Evolutionary conservation across 1,139 yeast genomes (phyloP).

Genomic region (Scheffersomyces insectosa): DNA sequence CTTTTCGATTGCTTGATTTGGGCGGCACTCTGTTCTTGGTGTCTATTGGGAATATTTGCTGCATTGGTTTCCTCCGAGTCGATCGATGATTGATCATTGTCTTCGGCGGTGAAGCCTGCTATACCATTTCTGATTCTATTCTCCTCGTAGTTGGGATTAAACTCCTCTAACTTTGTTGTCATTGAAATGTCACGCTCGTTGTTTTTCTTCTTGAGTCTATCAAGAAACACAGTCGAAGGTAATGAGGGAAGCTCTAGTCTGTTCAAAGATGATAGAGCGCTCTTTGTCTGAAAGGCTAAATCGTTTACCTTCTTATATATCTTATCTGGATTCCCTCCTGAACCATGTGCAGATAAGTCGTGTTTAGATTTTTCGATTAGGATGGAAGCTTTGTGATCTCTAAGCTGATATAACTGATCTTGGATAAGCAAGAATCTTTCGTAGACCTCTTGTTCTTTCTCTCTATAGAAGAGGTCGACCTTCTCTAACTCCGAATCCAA

Average conservation of each 20-base stretch:
- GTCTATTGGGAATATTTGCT: neutral
- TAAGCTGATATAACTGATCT: slow-evolving; percentile 65
- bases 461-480: slow-evolving; percentile 60
- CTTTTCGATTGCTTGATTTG: slow-evolving; percentile 21
- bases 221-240: slow-evolving; percentile 51
- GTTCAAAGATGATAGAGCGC: slow-evolving; percentile 34
- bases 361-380: slow-evolving; percentile 9
- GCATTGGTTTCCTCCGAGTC: slow-evolving; percentile 14
- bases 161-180: slow-evolving; percentile 9
- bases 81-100: slow-evolving; percentile 14
- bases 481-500: slow-evolving; percentile 57
- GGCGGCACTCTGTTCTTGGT: slow-evolving; percentile 10
- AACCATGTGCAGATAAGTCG: slow-evolving; percentile 3
- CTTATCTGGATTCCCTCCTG: slow-evolving; percentile 7
- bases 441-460: slow-evolving; percentile 60
- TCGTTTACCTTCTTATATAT: slow-evolving; percentile 27
- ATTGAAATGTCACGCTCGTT: slow-evolving; percentile 14
- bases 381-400: slow-evolving; percentile 47
- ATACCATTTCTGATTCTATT: slow-evolving; percentile 44
- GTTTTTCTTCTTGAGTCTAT: slow-evolving; percentile 21
- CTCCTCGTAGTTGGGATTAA: slow-evolving; percentile 38
- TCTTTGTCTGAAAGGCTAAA: slow-evolving; percentile 34
- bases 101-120: slow-evolving; percentile 10
- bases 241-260: slow-evolving; percentile 58
- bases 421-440: slow-evolving; percentile 63